Evolutionary conservation across 2,329 filamentous ascomycete genomes (phyloP).

Genomic region (Neospermospora avenae): DNA sequence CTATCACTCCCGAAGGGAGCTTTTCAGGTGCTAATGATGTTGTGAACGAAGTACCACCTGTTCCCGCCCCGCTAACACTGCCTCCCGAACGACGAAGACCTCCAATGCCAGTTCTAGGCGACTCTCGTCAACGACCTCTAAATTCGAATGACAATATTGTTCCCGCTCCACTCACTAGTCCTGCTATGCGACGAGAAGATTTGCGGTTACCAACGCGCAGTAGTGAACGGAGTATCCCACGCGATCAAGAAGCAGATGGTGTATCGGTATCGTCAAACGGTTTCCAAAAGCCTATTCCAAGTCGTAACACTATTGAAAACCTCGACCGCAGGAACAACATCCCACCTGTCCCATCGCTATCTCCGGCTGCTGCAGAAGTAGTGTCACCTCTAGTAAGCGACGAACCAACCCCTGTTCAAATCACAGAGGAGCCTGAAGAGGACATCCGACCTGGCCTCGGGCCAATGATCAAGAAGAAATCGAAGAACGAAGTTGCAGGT

Average conservation of each 20-base stretch:
- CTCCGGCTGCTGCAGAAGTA: not conserved
- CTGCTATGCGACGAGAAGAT: slow-evolving; percentile 36
- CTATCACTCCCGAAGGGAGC: slow-evolving; percentile 30
- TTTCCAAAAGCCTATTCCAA: slow-evolving; percentile 9
- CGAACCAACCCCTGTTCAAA: slow-evolving; percentile 6
- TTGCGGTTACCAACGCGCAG: slow-evolving; percentile 34
- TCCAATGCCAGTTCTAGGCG: slow-evolving; percentile 31
- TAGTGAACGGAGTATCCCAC: slow-evolving; percentile 29
- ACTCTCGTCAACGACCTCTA: slow-evolving; percentile 32
- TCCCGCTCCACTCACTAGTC: slow-evolving; percentile 37
- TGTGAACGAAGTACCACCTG: slow-evolving; percentile 27
- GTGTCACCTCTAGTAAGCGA: not conserved
- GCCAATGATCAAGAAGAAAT: slow-evolving; percentile 84
- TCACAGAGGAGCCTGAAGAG: slow-evolving; percentile 26
- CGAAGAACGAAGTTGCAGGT: slow-evolving; percentile 69
- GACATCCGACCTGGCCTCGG: slow-evolving; percentile 71
- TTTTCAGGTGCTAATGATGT: slow-evolving; percentile 23
- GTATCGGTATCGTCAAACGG: slow-evolving; percentile 5
- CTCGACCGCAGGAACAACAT: slow-evolving; percentile 1
- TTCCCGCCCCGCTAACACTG: slow-evolving; percentile 31
- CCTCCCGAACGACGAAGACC: slow-evolving; percentile 36
- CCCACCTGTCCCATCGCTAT: not conserved
- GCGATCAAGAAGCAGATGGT: slow-evolving; percentile 17
- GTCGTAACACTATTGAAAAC: slow-evolving; percentile 5
- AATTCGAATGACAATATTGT: slow-evolving; percentile 33